These are phyloP conservation scores for Kwoniella dendrophila DNA, from an alignment of 768 basidiomycete species.

Conservation along the genomic window DNA sequence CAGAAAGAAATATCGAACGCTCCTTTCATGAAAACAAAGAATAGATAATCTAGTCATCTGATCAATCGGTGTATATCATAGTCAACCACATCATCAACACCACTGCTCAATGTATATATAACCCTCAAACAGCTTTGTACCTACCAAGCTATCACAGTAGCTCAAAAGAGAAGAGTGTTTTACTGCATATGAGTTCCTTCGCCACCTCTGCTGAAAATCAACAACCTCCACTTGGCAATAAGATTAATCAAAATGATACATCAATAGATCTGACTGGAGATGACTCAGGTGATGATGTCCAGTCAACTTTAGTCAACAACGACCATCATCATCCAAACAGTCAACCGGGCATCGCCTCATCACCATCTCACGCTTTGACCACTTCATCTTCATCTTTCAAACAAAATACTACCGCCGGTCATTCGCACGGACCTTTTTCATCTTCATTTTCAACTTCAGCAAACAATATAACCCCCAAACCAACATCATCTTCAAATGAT, in stretches of 20 bases:
- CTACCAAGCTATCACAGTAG: not conserved
- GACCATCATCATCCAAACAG: slow-evolving; percentile 1
- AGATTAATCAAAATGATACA: not conserved
- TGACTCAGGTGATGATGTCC: slow-evolving; percentile 13
- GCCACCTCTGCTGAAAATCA: not conserved
- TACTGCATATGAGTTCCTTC: slow-evolving; percentile 6
- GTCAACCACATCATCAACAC: not conserved
- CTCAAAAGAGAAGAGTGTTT: not conserved
- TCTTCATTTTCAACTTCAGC: not conserved
- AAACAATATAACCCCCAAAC: not conserved
- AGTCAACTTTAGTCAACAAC: not conserved
- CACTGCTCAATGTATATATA: not conserved
- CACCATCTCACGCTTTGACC: not conserved
- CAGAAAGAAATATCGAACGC: not conserved
- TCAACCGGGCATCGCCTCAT: not conserved
- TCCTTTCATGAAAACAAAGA: not conserved
- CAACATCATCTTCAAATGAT: not conserved
- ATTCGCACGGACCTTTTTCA: slow-evolving; percentile 15
- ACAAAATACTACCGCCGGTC: not conserved
- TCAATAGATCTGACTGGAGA: slow-evolving; percentile 28
- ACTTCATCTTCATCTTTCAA: not conserved
- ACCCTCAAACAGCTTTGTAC: not conserved
- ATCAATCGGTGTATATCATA: not conserved
- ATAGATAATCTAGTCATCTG: not conserved
- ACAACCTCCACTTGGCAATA: slow-evolving; percentile 13